Evolutionary conservation across 2,329 filamentous ascomycete genomes (phyloP), one percentile per base, ranked within the genome.

Genomic region (Penicillium thymicola): DNA sequence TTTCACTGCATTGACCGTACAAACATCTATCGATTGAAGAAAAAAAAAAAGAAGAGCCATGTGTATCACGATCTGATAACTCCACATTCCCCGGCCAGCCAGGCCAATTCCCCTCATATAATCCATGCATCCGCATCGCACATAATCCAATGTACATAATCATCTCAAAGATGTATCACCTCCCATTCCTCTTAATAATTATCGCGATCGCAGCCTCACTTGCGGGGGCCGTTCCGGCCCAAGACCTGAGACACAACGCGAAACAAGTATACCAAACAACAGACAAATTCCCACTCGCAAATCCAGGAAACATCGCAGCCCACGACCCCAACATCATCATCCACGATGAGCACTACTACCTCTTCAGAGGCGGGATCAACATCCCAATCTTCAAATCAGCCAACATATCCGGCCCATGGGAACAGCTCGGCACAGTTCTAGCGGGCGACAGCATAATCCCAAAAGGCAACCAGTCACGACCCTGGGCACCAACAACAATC

Each of bases 401-500:
- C 42, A 64, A 6, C 54, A 66, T 45, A 46, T 74, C 13, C 18
- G 72, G 72, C 0, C 72, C 72, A 2, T 75, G 72, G 72, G 59
- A 63, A 28, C 51, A 63, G 2, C 53, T 72, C 36, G 72, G 73
- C 11, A 69, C 68, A 8, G 66, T 75, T 0, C 59, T 75, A 0
- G 57, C 67, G 7, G 61, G 59, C 3, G 62, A 65, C 23, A 74
- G 70, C 46, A 50, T 69, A 11, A 70, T 75, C 53, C 25, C 61
- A 7, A 70, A 70, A 21, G 57, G 65, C 7, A 71, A 72, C 52
- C 65, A 65, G 9, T 65, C 62, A 3, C 60, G 66, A 0, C 73
- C 72, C 0, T 75, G 73, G 73, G 72, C 73, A 0, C 73, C 73
- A 2, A 73, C 67, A 2, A 67, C 68, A 2, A 60, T 75, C 14